phyloP scores from a whole-genome alignment of 768 basidiomycete species.

The Termitomyces heimii region DNA sequence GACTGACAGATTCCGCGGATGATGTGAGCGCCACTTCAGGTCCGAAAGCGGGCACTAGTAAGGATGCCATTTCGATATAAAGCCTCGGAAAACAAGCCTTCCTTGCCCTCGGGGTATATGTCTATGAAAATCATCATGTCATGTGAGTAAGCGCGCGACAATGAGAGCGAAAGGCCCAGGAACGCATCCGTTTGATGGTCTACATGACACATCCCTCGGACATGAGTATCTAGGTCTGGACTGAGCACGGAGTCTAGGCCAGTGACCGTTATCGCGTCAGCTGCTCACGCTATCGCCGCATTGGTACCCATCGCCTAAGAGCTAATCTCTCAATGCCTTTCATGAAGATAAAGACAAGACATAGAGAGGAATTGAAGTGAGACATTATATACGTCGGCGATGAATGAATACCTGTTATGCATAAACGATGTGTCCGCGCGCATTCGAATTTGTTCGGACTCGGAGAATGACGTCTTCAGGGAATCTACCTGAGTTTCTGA shows the following conservation, averaged over 20 bases:
- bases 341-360: not conserved
- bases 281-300: not conserved
- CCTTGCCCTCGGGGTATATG: not conserved
- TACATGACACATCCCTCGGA: not conserved
- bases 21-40: not conserved
- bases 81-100: not conserved
- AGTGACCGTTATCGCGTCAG: not conserved
- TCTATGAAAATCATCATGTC: not conserved
- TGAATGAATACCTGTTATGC: not conserved
- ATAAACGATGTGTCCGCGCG: not conserved
- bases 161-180: not conserved
- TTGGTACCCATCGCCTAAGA: not conserved
- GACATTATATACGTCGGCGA: not conserved
- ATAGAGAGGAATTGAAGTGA: not conserved
- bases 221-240: not conserved
- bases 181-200: not conserved
- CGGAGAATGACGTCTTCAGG: slow-evolving; percentile 7
- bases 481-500: not conserved
- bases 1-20: not conserved
- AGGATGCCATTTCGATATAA: not conserved
- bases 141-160: not conserved
- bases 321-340: not conserved
- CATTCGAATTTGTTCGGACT: not conserved
- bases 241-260: not conserved
- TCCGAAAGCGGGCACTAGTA: not conserved